Percentiles rank a stretch among this genome's conserved stretches.
Evolutionary conservation across 2,329 filamentous ascomycete genomes (phyloP).

Genomic region (Aspergillus sp.): DNA sequence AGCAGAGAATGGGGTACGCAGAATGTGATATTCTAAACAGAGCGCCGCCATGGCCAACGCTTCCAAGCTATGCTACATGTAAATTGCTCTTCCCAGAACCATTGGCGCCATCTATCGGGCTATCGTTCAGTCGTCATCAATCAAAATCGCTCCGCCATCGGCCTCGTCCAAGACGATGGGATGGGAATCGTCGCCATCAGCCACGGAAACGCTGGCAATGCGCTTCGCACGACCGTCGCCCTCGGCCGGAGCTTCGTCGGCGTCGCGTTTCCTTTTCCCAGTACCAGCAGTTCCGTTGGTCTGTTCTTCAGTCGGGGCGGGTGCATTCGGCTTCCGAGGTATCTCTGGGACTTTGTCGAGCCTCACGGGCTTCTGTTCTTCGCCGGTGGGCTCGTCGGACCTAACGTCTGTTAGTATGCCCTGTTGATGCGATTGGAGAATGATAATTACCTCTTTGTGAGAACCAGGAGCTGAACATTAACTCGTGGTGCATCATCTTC

Average conservation of each 20-base stretch:
- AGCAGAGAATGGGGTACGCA: background rate
- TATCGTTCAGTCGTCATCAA: conserved; percentile 50
- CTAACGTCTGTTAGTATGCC: conserved; percentile 20
- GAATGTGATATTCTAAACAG: background rate
- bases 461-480: conserved; percentile 67
- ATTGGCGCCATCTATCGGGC: background rate
- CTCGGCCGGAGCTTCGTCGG: conserved; percentile 38
- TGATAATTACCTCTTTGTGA: conserved; percentile 36
- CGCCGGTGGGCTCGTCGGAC: conserved; percentile 25
- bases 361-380: conserved; percentile 41
- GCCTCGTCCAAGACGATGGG: conserved; percentile 49
- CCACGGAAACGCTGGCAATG: conserved; percentile 31
- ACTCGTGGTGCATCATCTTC: conserved; percentile 68
- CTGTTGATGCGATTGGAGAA: background rate
- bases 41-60: background rate
- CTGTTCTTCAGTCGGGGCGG: conserved; percentile 30
- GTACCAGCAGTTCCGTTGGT: conserved; percentile 22
- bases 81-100: background rate
- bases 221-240: conserved; percentile 44
- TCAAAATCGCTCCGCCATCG: conserved; percentile 63
- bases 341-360: conserved; percentile 45
- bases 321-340: conserved; percentile 45
- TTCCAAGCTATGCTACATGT: background rate
- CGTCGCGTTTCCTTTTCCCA: conserved; percentile 47
- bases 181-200: conserved; percentile 41